phyloP scores from a whole-genome alignment of 768 basidiomycete species.

The Podaxis pistillaris region DNA sequence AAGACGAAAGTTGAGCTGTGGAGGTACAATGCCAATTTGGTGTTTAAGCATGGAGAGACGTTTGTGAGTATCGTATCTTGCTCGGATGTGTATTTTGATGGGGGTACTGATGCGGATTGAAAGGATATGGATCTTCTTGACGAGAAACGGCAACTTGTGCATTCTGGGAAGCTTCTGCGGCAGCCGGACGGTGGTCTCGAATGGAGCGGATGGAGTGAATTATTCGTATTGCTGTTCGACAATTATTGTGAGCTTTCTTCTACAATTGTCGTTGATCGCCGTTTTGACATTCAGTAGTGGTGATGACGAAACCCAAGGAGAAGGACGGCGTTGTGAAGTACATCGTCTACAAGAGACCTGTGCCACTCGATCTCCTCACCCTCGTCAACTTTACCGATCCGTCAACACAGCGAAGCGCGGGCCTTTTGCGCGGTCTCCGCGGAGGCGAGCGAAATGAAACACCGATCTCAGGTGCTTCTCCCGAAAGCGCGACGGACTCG shows the following conservation, averaged over 20 bases:
- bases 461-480: constrained; percentile 11
- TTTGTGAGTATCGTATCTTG: constrained; percentile 36
- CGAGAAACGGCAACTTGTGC: constrained; percentile 80
- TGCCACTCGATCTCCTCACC: constrained; percentile 86
- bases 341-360: constrained; percentile 77
- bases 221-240: constrained; percentile 90
- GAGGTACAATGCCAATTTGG: constrained; percentile 76
- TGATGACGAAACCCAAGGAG: constrained; percentile 63
- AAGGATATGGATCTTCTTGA: constrained; percentile 88
- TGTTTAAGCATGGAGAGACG: constrained; percentile 76
- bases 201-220: constrained; percentile 79
- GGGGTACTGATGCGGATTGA: background rate
- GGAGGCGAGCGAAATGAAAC: constrained; percentile 30
- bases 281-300: constrained; percentile 48
- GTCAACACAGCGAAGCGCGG: constrained; percentile 64
- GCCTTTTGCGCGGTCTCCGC: constrained; percentile 63
- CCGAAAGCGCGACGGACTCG: constrained; percentile 41
- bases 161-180: constrained; percentile 76
- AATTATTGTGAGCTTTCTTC: constrained; percentile 72
- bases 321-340: constrained; percentile 75
- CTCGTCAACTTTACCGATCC: constrained; percentile 80
- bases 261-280: constrained; percentile 9
- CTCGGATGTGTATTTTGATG: background rate
- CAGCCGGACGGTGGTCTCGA: constrained; percentile 81
- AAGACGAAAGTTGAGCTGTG: constrained; percentile 90